Percentiles rank a stretch among this genome's conserved stretches.
Conservation (phyloP, 176 grass and related monocot species). For the Musa acuminata region DNA sequence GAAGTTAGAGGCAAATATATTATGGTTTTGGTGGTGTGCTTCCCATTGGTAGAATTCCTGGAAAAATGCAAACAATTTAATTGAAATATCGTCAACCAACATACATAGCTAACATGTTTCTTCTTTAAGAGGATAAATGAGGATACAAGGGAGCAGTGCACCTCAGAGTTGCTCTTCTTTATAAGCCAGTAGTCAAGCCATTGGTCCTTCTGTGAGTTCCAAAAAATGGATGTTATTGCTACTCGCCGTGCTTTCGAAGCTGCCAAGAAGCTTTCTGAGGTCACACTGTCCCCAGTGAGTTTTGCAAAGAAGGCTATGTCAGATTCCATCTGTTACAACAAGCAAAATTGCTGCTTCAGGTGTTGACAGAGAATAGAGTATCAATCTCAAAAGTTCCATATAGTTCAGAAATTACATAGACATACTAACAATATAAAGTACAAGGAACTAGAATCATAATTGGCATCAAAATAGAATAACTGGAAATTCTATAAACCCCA, state of each 20-base stretch:
- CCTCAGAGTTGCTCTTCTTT: constrained; percentile 35
- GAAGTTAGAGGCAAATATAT: constrained; percentile 85
- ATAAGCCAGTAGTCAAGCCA: constrained; percentile 89
- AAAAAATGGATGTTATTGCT: constrained; percentile 67
- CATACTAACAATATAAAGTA: no score
- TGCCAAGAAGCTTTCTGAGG: constrained; percentile 35
- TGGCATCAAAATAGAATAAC: no score
- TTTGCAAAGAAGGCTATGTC: constrained; percentile 60
- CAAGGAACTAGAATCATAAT: no score
- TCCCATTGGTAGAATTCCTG: constrained; percentile 58
- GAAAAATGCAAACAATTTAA: background rate
- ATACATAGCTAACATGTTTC: background rate
- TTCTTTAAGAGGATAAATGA: background rate
- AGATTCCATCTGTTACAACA: constrained; percentile 50
- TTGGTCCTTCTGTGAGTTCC: constrained; percentile 69
- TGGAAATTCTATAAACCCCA: no score
- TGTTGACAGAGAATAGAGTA: background rate
- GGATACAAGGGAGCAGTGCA: constrained; percentile 14
- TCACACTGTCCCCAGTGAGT: constrained; percentile 45
- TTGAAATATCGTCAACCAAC: background rate
- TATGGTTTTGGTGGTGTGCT: constrained; percentile 37
- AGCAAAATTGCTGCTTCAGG: constrained; percentile 12
- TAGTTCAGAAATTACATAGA: background rate
- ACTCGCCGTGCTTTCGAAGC: constrained; percentile 43
- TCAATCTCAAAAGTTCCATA: constrained; percentile 4